Conservation (phyloP, 495 filamentous ascomycete species). For the Aspergillus avenaceus region DNA sequence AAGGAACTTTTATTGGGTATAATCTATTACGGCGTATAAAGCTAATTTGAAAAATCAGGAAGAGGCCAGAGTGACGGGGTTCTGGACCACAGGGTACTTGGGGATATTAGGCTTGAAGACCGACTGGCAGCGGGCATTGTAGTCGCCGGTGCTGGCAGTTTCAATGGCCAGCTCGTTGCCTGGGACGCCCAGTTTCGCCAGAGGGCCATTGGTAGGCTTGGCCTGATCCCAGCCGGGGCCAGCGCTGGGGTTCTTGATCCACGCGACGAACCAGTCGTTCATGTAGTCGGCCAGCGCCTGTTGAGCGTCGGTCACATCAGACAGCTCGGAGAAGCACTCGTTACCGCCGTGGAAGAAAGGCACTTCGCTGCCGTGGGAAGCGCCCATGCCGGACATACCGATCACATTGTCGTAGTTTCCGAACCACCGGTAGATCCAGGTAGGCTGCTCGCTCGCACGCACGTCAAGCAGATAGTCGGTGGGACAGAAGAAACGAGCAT, state of each 20-base stretch:
- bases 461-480: conserved; percentile 20
- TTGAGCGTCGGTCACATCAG: conserved; percentile 15
- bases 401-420: conserved; percentile 21
- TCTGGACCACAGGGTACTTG: conserved; percentile 19
- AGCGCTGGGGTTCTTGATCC: conserved; percentile 21
- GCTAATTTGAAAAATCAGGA: background rate
- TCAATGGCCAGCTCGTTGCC: conserved; percentile 17
- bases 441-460: conserved; percentile 17
- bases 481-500: conserved; percentile 23
- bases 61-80: conserved; percentile 12
- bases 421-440: conserved; percentile 27
- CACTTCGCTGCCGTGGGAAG: conserved; percentile 24
- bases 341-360: conserved; percentile 28
- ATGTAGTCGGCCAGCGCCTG: conserved; percentile 23
- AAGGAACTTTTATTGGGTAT: background rate
- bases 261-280: conserved; percentile 22
- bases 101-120: conserved; percentile 18
- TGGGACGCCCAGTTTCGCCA: conserved; percentile 20
- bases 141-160: conserved; percentile 15
- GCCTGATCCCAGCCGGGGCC: conserved; percentile 21
- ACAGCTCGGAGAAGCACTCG: conserved; percentile 19
- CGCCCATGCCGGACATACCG: conserved; percentile 12
- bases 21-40: background rate
- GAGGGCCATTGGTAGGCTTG: conserved; percentile 15
- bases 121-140: conserved; percentile 21